Percentiles rank a stretch among this genome's conserved stretches.
Conservation (phyloP, 73 alveolate genomes). For the Tetrahymena elliotti region DNA sequence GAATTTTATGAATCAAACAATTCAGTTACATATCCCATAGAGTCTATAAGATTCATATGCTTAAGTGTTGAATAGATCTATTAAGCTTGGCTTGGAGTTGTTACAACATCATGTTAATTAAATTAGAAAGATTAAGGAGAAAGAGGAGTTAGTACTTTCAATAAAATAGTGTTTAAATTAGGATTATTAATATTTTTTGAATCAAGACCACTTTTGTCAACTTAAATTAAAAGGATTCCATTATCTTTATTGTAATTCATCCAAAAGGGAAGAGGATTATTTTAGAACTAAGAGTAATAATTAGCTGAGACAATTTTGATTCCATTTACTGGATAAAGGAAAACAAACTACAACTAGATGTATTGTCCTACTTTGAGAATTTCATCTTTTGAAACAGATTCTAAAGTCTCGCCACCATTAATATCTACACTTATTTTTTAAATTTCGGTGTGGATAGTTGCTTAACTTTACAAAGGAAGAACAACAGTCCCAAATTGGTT, state of each 20-base stretch:
- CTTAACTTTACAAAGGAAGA: neutral
- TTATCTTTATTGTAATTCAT: neutral
- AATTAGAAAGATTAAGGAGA: neutral
- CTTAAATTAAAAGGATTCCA: neutral
- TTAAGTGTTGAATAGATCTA: neutral
- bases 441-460: neutral
- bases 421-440: neutral
- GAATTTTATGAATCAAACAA: neutral
- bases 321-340: neutral
- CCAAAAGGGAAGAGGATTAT: neutral
- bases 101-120: neutral
- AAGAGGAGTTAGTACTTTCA: neutral
- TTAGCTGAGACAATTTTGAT: neutral
- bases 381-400: neutral
- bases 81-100: neutral
- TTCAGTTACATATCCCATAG: neutral
- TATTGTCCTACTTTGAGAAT: neutral
- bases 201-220: neutral
- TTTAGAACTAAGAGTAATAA: neutral
- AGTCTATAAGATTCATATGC: neutral
- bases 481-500: neutral
- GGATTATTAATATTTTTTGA: neutral
- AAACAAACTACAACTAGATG: neutral
- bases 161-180: neutral
- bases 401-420: neutral